phyloP scores from a whole-genome alignment of 1,139 yeast species.

The Keqinozyma sinolaborantium region DNA sequence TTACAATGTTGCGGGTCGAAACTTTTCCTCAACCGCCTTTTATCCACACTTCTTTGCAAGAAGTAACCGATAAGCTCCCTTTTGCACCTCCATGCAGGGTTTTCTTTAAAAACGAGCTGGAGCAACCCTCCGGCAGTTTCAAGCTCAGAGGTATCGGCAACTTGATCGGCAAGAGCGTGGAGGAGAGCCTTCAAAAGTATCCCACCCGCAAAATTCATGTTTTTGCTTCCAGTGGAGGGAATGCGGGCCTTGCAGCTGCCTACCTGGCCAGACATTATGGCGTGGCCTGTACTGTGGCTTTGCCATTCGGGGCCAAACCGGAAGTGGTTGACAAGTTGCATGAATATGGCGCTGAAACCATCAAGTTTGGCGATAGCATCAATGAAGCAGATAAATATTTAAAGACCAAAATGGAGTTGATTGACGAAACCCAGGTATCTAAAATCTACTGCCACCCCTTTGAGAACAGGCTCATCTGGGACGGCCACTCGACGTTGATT shows the following conservation, averaged over 20 bases:
- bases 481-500: slow-evolving; percentile 35
- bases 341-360: slow-evolving; percentile 24
- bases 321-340: slow-evolving; percentile 22
- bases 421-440: slow-evolving; percentile 12
- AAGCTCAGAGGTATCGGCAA: slow-evolving; percentile 65
- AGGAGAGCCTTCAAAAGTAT: slow-evolving; percentile 6
- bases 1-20: no score
- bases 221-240: slow-evolving; percentile 43
- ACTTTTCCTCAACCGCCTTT: no score
- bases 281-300: slow-evolving; percentile 36
- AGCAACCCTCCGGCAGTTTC: slow-evolving; percentile 74
- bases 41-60: slow-evolving; percentile 22
- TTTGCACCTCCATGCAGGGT: slow-evolving; percentile 23
- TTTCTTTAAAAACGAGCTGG: slow-evolving; percentile 56
- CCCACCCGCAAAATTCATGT: slow-evolving; percentile 20
- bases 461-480: slow-evolving; percentile 36
- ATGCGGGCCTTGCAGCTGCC: slow-evolving; percentile 47
- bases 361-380: slow-evolving; percentile 31
- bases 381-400: slow-evolving; percentile 36
- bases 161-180: slow-evolving; percentile 23
- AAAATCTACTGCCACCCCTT: slow-evolving; percentile 42
- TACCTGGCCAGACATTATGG: slow-evolving; percentile 25
- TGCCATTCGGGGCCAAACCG: slow-evolving; percentile 26
- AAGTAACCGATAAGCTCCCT: slow-evolving; percentile 23
- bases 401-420: slow-evolving; percentile 15